phyloP scores from a whole-genome alignment of 805 yeast genomes.

The Candida anglica region DNA sequence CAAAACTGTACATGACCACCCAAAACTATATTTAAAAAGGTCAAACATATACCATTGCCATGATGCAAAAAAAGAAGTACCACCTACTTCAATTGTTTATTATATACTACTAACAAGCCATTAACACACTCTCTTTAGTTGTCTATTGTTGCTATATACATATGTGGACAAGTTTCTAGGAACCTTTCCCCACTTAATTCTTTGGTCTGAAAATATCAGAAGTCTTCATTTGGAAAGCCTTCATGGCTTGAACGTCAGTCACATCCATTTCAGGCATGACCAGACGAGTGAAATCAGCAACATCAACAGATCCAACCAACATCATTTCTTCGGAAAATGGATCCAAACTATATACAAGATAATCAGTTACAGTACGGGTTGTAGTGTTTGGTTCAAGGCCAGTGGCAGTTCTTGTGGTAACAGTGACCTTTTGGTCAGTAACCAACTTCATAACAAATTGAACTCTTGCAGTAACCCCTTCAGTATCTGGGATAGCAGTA shows the following conservation, averaged over 20 bases:
- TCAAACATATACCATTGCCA: too few species aligned
- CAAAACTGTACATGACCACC: too few species aligned
- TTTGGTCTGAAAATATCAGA: constrained; percentile 42
- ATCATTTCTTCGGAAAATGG: constrained; percentile 35
- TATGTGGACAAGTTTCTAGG: too few species aligned
- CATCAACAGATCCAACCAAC: constrained; percentile 39
- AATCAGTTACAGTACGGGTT: constrained; percentile 29
- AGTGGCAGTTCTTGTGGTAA: constrained; percentile 10
- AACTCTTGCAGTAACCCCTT: constrained; percentile 33
- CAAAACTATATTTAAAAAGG: too few species aligned
- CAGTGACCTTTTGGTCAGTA: constrained; percentile 33
- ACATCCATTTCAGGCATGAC: constrained; percentile 30
- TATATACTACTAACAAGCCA: too few species aligned
- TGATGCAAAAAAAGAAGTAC: too few species aligned
- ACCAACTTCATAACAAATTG: constrained; percentile 36
- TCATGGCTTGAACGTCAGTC: constrained; percentile 16
- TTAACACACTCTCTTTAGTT: too few species aligned
- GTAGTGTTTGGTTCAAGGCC: constrained; percentile 13
- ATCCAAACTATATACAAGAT: constrained; percentile 35
- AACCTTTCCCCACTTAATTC: too few species aligned
- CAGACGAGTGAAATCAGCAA: constrained; percentile 31
- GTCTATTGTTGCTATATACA: too few species aligned
- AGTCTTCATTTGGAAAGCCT: constrained; percentile 23
- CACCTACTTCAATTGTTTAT: too few species aligned
- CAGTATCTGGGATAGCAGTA: constrained; percentile 55